Evolutionary conservation across 225 moss, liverwort and hornwort species (phyloP).

Genomic region (Sphagnum tenellum): DNA sequence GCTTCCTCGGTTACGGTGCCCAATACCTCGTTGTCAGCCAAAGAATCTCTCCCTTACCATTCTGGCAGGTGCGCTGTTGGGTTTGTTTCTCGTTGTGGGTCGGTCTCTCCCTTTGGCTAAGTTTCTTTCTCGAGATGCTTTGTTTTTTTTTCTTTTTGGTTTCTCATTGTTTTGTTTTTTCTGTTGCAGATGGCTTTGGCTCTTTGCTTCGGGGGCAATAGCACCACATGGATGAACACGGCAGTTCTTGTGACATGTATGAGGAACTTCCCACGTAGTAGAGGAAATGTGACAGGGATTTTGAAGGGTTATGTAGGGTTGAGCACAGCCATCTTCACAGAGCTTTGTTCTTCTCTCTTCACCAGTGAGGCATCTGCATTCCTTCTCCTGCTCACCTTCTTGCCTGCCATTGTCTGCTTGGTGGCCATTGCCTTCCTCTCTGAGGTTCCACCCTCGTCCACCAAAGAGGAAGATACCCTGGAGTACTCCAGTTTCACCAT

Average conservation of each 20-base stretch:
- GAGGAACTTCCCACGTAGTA: conserved; percentile 59
- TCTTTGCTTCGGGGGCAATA: conserved; percentile 82
- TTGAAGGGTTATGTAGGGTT: conserved; percentile 61
- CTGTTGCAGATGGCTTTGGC: conserved; percentile 62
- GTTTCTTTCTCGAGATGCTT: too few relatives aligned
- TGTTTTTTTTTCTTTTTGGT: too few relatives aligned
- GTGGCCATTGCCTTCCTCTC: conserved; percentile 32
- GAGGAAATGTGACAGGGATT: conserved; percentile 56
- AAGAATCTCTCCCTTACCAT: conserved; percentile 52
- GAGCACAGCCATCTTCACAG: conserved; percentile 64
- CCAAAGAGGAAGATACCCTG: conserved; percentile 31
- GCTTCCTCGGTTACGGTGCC: conserved; percentile 57
- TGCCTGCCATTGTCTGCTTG: conserved; percentile 36
- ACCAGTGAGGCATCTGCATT: conserved; percentile 39
- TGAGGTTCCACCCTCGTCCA: conserved; percentile 33
- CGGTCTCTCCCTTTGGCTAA: too few relatives aligned
- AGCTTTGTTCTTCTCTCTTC: conserved; percentile 53
- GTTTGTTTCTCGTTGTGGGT: too few relatives aligned
- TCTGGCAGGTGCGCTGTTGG: conserved; percentile 48
- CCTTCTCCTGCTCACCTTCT: conserved; percentile 41
- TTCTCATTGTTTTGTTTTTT: too few relatives aligned
- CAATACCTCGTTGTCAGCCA: conserved; percentile 59
- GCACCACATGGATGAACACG: conserved; percentile 95
- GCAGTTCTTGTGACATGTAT: conserved; percentile 48
- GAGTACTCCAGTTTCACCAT: conserved; percentile 32